Percentiles rank a stretch among this genome's conserved stretches.
These are phyloP conservation scores for Ammopiptanthus mongolicus DNA, from an alignment of 306 rosid species.

Conservation along the genomic window DNA sequence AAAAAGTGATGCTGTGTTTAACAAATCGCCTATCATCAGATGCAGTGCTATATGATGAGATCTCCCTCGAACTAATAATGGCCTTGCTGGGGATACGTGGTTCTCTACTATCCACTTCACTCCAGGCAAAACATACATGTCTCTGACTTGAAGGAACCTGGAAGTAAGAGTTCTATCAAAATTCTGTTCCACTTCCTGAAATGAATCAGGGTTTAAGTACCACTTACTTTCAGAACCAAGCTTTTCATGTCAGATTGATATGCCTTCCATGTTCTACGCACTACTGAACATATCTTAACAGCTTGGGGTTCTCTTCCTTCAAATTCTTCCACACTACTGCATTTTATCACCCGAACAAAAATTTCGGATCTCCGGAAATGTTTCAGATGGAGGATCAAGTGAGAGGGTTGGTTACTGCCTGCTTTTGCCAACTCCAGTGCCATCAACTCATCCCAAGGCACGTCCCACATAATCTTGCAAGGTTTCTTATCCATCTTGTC, in stretches of 20 bases:
- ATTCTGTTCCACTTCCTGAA: constrained; percentile 13
- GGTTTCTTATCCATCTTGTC: constrained; percentile 90
- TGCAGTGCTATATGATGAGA: constrained; percentile 45
- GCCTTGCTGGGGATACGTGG: constrained; percentile 49
- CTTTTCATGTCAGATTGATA: constrained; percentile 66
- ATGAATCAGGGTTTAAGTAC: constrained; percentile 16
- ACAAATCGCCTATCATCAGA: constrained; percentile 62
- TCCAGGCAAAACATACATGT: constrained; percentile 76
- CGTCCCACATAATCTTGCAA: constrained; percentile 92
- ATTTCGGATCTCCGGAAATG: constrained; percentile 74
- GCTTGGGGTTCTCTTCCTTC: constrained; percentile 80
- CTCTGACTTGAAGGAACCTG: constrained; percentile 99
- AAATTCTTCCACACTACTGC: constrained; percentile 49
- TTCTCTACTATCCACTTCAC: constrained; percentile 71
- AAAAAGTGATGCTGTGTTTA: constrained; percentile 65
- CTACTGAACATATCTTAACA: constrained; percentile 62
- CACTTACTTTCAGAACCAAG: constrained; percentile 60
- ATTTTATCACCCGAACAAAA: constrained; percentile 74
- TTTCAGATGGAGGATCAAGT: constrained; percentile 88
- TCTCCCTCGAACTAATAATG: constrained; percentile 60
- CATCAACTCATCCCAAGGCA: constrained; percentile 94
- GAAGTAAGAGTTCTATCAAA: constrained; percentile 30
- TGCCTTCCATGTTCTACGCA: constrained; percentile 72
- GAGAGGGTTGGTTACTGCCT: constrained; percentile 68
- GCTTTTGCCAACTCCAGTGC: constrained; percentile 88